Percentiles rank a stretch among this genome's conserved stretches.
Evolutionary conservation across 1,284 basidiomycete species (phyloP).

Genomic region (Cutaneotrichosporon daszewskae): DNA sequence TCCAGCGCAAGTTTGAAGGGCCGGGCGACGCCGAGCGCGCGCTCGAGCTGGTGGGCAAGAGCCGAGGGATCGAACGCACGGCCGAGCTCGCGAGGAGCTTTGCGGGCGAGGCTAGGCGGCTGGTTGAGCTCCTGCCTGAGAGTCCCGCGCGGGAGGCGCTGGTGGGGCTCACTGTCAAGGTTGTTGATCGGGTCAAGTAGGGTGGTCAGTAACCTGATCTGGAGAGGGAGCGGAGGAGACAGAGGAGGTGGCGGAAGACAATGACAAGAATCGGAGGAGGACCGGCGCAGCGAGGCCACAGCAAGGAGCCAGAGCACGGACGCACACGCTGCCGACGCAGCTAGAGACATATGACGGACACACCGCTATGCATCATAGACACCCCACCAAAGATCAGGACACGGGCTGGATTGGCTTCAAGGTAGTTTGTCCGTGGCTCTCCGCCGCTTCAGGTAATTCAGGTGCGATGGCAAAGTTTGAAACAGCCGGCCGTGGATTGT

Average conservation of each 20-base stretch:
- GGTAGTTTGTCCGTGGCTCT: too few species aligned
- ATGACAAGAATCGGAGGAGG: too few species aligned
- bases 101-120: conserved; percentile 67
- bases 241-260: too few species aligned
- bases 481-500: neutral
- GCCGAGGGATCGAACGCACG: conserved; percentile 74
- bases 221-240: too few species aligned
- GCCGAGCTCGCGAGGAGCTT: conserved; percentile 70
- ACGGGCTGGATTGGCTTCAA: too few species aligned
- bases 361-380: too few species aligned
- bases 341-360: too few species aligned
- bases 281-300: too few species aligned
- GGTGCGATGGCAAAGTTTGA: neutral
- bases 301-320: too few species aligned
- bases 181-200: conserved; percentile 48
- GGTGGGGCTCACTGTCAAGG: conserved; percentile 47
- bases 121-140: conserved; percentile 67
- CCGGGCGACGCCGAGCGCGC: conserved; percentile 82
- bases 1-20: conserved; percentile 73
- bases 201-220: too few species aligned
- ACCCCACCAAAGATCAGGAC: too few species aligned
- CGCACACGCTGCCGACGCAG: too few species aligned
- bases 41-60: conserved; percentile 63
- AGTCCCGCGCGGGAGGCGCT: conserved; percentile 73
- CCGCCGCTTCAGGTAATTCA: neutral